Evolutionary conservation across 73 alveolate species (phyloP), one percentile per base, ranked within the genome.

Genomic region (Paramecium octaurelia): DNA sequence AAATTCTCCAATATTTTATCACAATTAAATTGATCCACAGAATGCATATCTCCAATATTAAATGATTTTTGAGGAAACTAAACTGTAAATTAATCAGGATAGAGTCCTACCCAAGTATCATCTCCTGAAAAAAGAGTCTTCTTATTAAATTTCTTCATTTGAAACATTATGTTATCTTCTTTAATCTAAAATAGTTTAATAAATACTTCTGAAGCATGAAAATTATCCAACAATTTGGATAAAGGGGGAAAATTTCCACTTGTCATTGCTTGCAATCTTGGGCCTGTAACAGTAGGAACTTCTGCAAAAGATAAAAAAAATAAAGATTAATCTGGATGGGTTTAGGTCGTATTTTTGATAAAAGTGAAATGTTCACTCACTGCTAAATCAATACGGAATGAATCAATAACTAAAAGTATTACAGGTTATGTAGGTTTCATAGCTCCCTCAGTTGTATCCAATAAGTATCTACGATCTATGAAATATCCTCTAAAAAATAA

Each of bases 51-150:
- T 21, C 36, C 20, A 24, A 92, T 97, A 88, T 96, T 93, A 50
- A 92, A 88, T 6, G 97, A 89, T 50, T 95, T 93, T 83, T 40
- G 88, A 12, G 95, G 96, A 73, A 44, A 93, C 35, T 68, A 75
- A 0, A 92, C 59, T 18, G 57, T 84, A 60, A 95, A 94, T n/a
- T 40, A 46, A n/a, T 70, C 21, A 8, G 97, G 95, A 85, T 80
- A 95, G 60, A 96, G 92, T 18, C 77, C 96, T 9, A 92, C 76
- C 97, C 98, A 96, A 23, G 94, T 95, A 77, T 93, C 94, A 71
- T 96, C 99, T 35, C 99, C 99, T 31, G 92, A 59, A 50, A 93
- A 95, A 14, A 93, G 85, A n/a, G 85, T 92, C 7, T 43, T 93
- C 77, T 43, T 76, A 27, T 84, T 58, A 34, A 68, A 73, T 38